Base-by-base conservation (phyloP, 2,329 filamentous ascomycete species). In the Metarhizium rileyi region DNA sequence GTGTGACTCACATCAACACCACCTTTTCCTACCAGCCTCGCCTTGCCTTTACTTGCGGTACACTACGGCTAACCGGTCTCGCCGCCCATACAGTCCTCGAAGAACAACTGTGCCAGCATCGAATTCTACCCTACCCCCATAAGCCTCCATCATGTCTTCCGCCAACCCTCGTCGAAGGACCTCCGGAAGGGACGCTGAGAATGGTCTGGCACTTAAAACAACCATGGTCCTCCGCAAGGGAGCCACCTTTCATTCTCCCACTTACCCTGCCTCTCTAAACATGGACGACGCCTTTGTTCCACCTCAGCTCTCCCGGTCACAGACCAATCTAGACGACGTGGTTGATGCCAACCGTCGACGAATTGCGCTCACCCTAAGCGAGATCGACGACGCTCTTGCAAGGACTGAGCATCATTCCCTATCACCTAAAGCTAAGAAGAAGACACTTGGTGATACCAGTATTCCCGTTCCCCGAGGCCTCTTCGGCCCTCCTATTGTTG, bases 311-410 rank as follows among this genome's bases (percentile, higher is more conserved):
- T 76, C 77, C 57, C 83, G 86, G 52, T 83, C 85, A 46, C 81
- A 85, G 58, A 86, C 84, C 47, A 77, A 71, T 55, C 70, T 88
- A 52, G 84, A 88, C 68, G 83, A 86, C 76, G 80, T 85, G 50
- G 76, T 87, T 64, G 81, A 82, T 61, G 80, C 83, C 55, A 78
- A 83, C 59, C 76, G 80, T 62, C 80, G 84, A 61, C 84, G 84
- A 57, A 81, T 84, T 65, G 81, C 80, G 56, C 66, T 85, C 61
- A 79, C 82, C 56, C 70, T 88, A 49, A 78, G 74, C 66, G 74
- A 78, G 57, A 79, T 89, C 58, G 83, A 87, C 63, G 75, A 77
- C 67, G 73, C 76, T 61, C 70, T 84, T 51, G 68, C 76, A 56
- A 69, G 76, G 54, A 64, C 70, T 27, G 69, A 71, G 57, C 54